Evolutionary conservation across 1,284 basidiomycete genomes (phyloP).

Genomic region (Sporisorium sorghi): DNA sequence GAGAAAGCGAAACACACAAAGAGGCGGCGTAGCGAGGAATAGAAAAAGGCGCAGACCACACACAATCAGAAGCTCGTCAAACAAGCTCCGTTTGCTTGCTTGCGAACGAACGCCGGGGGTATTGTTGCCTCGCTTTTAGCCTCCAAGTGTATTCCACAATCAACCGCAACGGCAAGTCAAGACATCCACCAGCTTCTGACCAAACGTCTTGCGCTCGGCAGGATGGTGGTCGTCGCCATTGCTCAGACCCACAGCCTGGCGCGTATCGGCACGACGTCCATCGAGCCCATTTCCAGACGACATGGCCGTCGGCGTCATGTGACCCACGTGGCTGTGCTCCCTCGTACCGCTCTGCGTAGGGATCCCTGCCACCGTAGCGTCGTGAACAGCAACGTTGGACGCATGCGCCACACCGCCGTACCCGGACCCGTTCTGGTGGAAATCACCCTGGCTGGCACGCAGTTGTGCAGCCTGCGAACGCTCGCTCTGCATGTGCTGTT

Average conservation of each 20-base stretch:
- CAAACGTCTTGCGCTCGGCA: slow-evolving; percentile 60
- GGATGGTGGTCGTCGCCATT: slow-evolving; percentile 60
- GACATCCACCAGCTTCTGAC: slow-evolving; percentile 67
- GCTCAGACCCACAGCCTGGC: slow-evolving; percentile 56
- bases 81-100: too few relatives aligned
- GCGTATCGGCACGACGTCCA: slow-evolving; percentile 44
- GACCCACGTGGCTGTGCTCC: slow-evolving; percentile 53
- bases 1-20: neutral
- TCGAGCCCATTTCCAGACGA: slow-evolving; percentile 48
- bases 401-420: slow-evolving; percentile 58
- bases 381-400: slow-evolving; percentile 64
- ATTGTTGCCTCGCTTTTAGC: slow-evolving; percentile 4
- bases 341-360: slow-evolving; percentile 40
- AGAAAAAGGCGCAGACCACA: neutral
- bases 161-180: slow-evolving; percentile 69
- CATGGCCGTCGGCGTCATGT: slow-evolving; percentile 50
- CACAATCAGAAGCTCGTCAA: too few relatives aligned
- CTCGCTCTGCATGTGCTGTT: slow-evolving; percentile 44
- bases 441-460: slow-evolving; percentile 55
- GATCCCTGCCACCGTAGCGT: slow-evolving; percentile 56
- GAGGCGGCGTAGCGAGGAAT: neutral
- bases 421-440: slow-evolving; percentile 44
- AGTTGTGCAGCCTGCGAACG: slow-evolving; percentile 44
- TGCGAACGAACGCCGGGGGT: neutral
- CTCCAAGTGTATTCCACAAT: too few relatives aligned